A percentile compares a stretch with the other conserved stretches of the same genome.
Conservation (phyloP, 75 land plant genomes). For the Pseudotsuga menziesii region DNA sequence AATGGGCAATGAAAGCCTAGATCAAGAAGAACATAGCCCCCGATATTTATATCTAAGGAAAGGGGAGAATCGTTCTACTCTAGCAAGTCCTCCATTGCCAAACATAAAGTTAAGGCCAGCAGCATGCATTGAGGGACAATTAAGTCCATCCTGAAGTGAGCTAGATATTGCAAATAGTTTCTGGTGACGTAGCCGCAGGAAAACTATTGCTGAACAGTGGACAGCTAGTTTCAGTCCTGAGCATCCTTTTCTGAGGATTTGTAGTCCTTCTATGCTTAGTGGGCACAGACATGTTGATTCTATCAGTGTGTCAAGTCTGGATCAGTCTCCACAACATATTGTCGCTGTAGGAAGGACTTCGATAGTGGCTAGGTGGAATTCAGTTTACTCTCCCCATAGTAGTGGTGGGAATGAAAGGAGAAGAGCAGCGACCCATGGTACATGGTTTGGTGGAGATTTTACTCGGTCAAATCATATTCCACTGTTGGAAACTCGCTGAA, state of each 20-base stretch:
- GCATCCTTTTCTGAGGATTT: slow-evolving; percentile 65
- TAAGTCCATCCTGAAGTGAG: slow-evolving; percentile 65
- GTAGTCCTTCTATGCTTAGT: slow-evolving; percentile 77
- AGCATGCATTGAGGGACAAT: slow-evolving; percentile 26
- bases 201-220: slow-evolving; percentile 60
- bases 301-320: slow-evolving; percentile 38
- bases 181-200: slow-evolving; percentile 60
- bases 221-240: slow-evolving; percentile 88
- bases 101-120: slow-evolving; percentile 44
- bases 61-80: too few species aligned
- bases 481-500: slow-evolving; percentile 40
- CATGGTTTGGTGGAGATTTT: neutral
- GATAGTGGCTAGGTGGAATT: slow-evolving; percentile 20
- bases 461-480: slow-evolving; percentile 50
- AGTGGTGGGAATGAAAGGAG: neutral
- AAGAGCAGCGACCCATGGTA: too few species aligned
- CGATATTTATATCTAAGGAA: too few species aligned
- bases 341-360: slow-evolving; percentile 15
- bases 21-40: too few species aligned
- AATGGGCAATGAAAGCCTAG: too few species aligned
- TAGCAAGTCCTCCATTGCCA: too few species aligned
- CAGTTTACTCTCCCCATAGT: slow-evolving; percentile 8
- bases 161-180: too few species aligned
- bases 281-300: slow-evolving; percentile 63
- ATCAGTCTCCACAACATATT: slow-evolving; percentile 29